Conservation (phyloP, 352 stramenopile species). For the Pythium angustatum region DNA sequence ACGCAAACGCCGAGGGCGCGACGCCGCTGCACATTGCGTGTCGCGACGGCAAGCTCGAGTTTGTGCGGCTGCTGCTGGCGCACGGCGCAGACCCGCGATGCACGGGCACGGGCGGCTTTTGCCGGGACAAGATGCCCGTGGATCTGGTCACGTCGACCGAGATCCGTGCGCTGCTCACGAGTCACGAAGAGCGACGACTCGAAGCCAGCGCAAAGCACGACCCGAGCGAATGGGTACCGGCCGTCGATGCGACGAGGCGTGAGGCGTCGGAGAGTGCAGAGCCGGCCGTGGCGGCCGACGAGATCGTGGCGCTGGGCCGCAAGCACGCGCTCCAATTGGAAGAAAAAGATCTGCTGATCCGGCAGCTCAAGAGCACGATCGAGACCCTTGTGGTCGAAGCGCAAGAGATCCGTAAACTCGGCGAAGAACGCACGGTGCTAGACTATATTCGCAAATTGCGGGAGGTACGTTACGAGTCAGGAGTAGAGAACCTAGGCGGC, state of each 20-base stretch:
- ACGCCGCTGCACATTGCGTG: slow-evolving; percentile 80
- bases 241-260: too few relatives aligned
- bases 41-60: slow-evolving; percentile 52
- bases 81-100: slow-evolving; percentile 46
- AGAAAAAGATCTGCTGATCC: slow-evolving; percentile 82
- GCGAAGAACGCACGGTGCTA: slow-evolving; percentile 76
- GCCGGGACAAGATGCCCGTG: slow-evolving; percentile 51
- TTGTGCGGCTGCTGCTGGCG: slow-evolving; percentile 50
- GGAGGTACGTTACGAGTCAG: slow-evolving; percentile 33
- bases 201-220: slow-evolving; percentile 1
- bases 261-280: background rate
- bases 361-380: slow-evolving; percentile 79
- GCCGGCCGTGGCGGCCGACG: background rate
- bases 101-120: slow-evolving; percentile 48
- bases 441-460: slow-evolving; percentile 85
- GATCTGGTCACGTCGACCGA: slow-evolving; percentile 58
- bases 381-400: slow-evolving; percentile 71
- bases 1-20: slow-evolving; percentile 65
- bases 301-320: slow-evolving; percentile 9
- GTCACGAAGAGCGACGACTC: slow-evolving; percentile 21
- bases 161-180: slow-evolving; percentile 38
- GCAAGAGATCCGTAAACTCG: slow-evolving; percentile 77
- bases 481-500: background rate
- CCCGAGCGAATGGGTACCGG: too few relatives aligned
- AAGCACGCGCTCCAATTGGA: slow-evolving; percentile 62